A percentile compares a stretch with the other conserved stretches of the same genome.
phyloP scores from a whole-genome alignment of 495 filamentous ascomycete genomes.

The Neurospora terricola region DNA sequence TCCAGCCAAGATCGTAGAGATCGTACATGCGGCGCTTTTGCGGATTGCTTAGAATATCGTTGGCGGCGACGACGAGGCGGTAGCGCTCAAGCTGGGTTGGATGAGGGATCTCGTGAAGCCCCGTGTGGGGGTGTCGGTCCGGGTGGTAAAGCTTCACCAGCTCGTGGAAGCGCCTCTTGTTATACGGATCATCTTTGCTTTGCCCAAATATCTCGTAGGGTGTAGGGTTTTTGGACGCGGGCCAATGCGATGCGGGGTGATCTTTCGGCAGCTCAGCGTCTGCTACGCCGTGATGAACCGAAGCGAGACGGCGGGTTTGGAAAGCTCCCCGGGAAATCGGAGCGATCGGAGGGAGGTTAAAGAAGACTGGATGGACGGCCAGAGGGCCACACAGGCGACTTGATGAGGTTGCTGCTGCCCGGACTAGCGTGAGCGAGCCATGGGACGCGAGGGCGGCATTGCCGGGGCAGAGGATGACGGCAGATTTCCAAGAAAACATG shows the following conservation, averaged over 20 bases:
- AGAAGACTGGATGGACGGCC: neutral
- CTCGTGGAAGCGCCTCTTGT: slow-evolving; percentile 74
- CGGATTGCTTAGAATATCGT: slow-evolving; percentile 83
- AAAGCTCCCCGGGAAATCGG: neutral
- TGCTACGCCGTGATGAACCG: slow-evolving; percentile 7
- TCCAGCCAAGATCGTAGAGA: slow-evolving; percentile 71
- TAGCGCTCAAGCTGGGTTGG: slow-evolving; percentile 72
- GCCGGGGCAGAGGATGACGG: slow-evolving; percentile 18
- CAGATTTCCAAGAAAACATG: slow-evolving; percentile 25
- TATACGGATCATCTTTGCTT: slow-evolving; percentile 55
- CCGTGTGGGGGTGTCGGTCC: slow-evolving; percentile 48
- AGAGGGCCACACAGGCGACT: slow-evolving; percentile 6
- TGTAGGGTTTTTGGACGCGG: slow-evolving; percentile 46
- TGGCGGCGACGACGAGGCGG: slow-evolving; percentile 72
- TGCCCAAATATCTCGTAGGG: slow-evolving; percentile 84
- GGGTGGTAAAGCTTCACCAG: slow-evolving; percentile 95
- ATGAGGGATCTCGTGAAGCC: slow-evolving; percentile 38
- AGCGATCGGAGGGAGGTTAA: neutral
- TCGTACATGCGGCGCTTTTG: slow-evolving; percentile 73
- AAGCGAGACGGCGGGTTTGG: slow-evolving; percentile 10
- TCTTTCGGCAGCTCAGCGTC: slow-evolving; percentile 11
- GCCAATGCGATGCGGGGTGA: slow-evolving; percentile 27
- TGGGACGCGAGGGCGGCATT: slow-evolving; percentile 9
- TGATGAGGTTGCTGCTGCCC: slow-evolving; percentile 20
- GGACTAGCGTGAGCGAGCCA: slow-evolving; percentile 5